phyloP scores from a whole-genome alignment of 2,329 filamentous ascomycete genomes.

The Alternaria brassicae region DNA sequence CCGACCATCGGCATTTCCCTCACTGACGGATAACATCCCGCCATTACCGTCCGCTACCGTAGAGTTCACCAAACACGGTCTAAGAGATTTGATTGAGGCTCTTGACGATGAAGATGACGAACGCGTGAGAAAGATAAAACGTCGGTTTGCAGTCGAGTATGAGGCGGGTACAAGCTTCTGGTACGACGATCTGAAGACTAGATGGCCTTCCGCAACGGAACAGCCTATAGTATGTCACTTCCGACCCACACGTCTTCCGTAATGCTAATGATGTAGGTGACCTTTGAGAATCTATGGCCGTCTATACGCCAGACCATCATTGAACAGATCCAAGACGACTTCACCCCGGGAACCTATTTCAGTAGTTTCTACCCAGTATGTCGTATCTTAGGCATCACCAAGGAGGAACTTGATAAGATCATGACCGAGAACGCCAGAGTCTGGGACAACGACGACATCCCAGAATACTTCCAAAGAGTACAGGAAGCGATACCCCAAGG shows the following conservation, averaged over 20 bases:
- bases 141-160: constrained; percentile 13
- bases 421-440: constrained; percentile 14
- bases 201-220: background rate
- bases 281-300: constrained; percentile 22
- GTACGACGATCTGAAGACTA: constrained; percentile 17
- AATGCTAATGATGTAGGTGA: constrained; percentile 12
- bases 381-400: constrained; percentile 19
- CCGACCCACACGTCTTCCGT: background rate
- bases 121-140: constrained; percentile 1
- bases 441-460: constrained; percentile 16
- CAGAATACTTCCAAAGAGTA: constrained; percentile 11
- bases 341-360: constrained; percentile 1
- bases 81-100: constrained; percentile 8
- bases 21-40: background rate
- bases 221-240: constrained; percentile 3
- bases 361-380: constrained; percentile 14
- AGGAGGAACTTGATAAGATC: constrained; percentile 8
- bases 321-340: constrained; percentile 20
- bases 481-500: constrained; percentile 12
- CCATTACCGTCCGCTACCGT: background rate
- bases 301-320: constrained; percentile 32
- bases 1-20: constrained; percentile 16
- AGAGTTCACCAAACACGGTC: background rate
- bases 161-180: constrained; percentile 4
- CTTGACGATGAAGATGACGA: background rate